These are phyloP conservation scores for Rhizopogon vesiculosus DNA, from an alignment of 768 basidiomycete genomes.

Conservation along the genomic window DNA sequence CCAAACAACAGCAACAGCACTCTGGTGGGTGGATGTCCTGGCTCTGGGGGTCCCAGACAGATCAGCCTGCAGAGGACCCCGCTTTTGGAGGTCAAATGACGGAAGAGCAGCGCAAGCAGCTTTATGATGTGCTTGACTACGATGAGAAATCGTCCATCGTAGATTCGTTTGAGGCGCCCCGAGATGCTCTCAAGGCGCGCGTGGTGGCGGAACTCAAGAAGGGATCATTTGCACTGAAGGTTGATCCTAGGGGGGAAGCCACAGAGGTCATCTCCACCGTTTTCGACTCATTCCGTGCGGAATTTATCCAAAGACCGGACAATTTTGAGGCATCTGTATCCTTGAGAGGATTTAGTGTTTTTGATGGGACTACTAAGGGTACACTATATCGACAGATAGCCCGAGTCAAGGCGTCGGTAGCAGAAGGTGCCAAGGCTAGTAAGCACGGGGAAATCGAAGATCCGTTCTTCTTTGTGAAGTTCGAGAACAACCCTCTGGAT, in stretches of 20 bases:
- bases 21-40: conserved; percentile 65
- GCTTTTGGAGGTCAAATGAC: conserved; percentile 71
- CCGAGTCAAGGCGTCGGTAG: conserved; percentile 53
- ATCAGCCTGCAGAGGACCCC: conserved; percentile 42
- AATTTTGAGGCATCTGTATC: conserved; percentile 84
- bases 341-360: conserved; percentile 81
- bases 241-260: conserved; percentile 58
- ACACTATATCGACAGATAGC: conserved; percentile 90
- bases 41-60: conserved; percentile 64
- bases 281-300: conserved; percentile 83
- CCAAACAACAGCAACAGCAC: conserved; percentile 44
- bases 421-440: conserved; percentile 30
- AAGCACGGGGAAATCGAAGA: conserved; percentile 30
- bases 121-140: conserved; percentile 88
- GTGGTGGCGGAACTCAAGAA: conserved; percentile 76
- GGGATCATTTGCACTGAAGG: conserved; percentile 82
- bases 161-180: conserved; percentile 64
- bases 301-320: conserved; percentile 78
- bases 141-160: conserved; percentile 80
- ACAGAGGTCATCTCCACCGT: conserved; percentile 80
- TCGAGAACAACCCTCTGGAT: conserved; percentile 90
- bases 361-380: conserved; percentile 81
- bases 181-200: conserved; percentile 75
- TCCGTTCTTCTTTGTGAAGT: conserved; percentile 85
- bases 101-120: conserved; percentile 83